Percentiles rank a stretch among this genome's conserved stretches.
phyloP scores from a whole-genome alignment of 2,329 filamentous ascomycete species.

The Botrytis cinerea region DNA sequence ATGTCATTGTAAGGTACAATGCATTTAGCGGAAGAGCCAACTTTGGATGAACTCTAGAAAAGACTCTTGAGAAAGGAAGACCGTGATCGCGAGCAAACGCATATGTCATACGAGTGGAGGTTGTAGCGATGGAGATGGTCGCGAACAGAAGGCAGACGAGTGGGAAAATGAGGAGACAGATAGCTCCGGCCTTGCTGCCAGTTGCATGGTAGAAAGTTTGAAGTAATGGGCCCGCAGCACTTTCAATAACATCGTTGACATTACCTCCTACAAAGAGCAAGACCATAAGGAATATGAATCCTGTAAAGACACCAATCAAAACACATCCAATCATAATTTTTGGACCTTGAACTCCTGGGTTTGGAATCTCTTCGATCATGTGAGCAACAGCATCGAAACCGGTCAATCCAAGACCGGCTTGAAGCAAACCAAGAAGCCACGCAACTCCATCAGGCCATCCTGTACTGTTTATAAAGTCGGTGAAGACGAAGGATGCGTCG shows the following conservation, averaged over 20 bases:
- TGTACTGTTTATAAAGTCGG: constrained; percentile 54
- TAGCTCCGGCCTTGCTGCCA: constrained; percentile 41
- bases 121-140: constrained; percentile 55
- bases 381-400: constrained; percentile 45
- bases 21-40: constrained; percentile 68
- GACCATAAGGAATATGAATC: constrained; percentile 39
- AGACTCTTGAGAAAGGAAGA: constrained; percentile 60
- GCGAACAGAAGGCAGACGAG: constrained; percentile 65
- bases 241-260: constrained; percentile 47
- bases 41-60: constrained; percentile 60
- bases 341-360: constrained; percentile 53
- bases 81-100: constrained; percentile 68
- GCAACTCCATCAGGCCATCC: constrained; percentile 54
- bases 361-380: constrained; percentile 57
- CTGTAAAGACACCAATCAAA: constrained; percentile 50
- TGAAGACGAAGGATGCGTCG: constrained; percentile 54
- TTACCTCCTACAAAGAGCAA: constrained; percentile 39
- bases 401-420: constrained; percentile 56
- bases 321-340: constrained; percentile 52
- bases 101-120: constrained; percentile 57
- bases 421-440: constrained; percentile 54
- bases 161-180: constrained; percentile 51
- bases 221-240: constrained; percentile 50
- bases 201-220: constrained; percentile 54
- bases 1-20: constrained; percentile 58